phyloP scores from a whole-genome alignment of 1,284 basidiomycete genomes.

The Megacollybia platyphylla region DNA sequence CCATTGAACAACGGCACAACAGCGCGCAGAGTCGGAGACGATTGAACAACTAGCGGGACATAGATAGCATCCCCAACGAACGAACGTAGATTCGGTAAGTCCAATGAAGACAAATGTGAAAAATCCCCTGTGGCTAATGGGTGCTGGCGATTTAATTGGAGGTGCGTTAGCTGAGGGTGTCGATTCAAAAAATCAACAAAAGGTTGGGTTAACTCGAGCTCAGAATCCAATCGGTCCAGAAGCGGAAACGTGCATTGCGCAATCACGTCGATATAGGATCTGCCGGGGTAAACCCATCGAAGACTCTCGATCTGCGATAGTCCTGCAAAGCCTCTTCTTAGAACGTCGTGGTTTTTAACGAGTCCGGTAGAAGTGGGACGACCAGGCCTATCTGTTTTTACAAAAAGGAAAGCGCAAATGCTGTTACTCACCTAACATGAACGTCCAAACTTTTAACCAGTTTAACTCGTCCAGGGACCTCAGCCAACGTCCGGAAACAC shows the following conservation, averaged over 20 bases:
- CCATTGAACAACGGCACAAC: constrained; percentile 21
- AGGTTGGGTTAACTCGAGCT: constrained; percentile 14
- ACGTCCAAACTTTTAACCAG: constrained; percentile 9
- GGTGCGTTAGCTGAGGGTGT: constrained; percentile 17
- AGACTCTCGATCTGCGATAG: no score
- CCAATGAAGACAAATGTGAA: constrained; percentile 5
- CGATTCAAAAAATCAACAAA: constrained; percentile 19
- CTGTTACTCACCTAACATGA: background rate
- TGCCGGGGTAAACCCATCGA: no score
- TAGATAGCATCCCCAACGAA: constrained; percentile 19
- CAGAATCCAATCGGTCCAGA: constrained; percentile 18
- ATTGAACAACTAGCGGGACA: constrained; percentile 12
- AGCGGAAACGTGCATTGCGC: constrained; percentile 11
- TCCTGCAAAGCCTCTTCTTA: constrained; percentile 14
- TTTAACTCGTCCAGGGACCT: constrained; percentile 11
- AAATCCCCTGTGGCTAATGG: constrained; percentile 14
- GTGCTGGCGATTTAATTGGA: constrained; percentile 12
- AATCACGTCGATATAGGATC: constrained; percentile 8
- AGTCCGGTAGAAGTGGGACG: constrained; percentile 13
- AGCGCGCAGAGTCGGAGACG: constrained; percentile 14
- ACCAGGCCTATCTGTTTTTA: constrained; percentile 12
- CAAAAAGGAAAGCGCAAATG: background rate
- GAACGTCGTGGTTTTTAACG: constrained; percentile 13
- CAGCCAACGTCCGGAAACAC: constrained; percentile 17
- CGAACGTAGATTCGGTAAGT: constrained; percentile 18